Conservation (phyloP, 1,139 yeast genomes). For the Oligophagozyma castellii region DNA sequence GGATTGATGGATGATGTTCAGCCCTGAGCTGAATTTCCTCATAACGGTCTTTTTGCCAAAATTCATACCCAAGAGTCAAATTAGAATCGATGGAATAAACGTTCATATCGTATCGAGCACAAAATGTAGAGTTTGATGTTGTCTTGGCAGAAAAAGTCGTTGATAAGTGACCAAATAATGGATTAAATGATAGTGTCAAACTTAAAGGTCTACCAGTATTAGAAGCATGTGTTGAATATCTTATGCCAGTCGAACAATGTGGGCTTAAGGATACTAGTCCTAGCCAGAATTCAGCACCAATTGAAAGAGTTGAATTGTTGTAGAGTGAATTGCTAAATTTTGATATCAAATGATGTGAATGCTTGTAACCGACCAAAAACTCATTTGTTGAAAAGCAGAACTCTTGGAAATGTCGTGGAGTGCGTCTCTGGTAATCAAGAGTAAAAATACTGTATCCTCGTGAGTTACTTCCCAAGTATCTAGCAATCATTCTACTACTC, state of each 20-base stretch:
- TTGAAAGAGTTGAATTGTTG: conserved; percentile 35
- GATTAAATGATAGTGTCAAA: conserved; percentile 77
- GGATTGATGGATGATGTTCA: conserved; percentile 13
- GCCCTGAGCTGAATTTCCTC: conserved; percentile 5
- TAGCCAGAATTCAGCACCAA: conserved; percentile 86
- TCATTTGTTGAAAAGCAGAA: conserved; percentile 81
- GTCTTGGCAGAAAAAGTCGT: conserved; percentile 83
- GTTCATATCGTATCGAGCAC: conserved; percentile 82
- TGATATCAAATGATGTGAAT: conserved; percentile 54
- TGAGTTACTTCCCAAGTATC: conserved; percentile 61
- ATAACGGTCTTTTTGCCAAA: conserved; percentile 33
- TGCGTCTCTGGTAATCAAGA: conserved; percentile 55
- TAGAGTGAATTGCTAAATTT: conserved; percentile 27
- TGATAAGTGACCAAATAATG: conserved; percentile 79
- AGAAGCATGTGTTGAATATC: conserved; percentile 79
- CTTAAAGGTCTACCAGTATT: conserved; percentile 82
- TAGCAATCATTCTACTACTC: conserved; percentile 45
- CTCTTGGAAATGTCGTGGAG: conserved; percentile 58
- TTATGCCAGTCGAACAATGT: conserved; percentile 66
- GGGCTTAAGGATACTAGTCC: conserved; percentile 78
- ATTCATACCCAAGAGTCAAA: conserved; percentile 72
- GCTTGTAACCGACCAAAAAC: conserved; percentile 70
- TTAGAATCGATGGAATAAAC: conserved; percentile 84
- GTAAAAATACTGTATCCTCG: conserved; percentile 45
- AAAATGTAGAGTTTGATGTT: conserved; percentile 59